Percentiles rank a stretch among this genome's conserved stretches.
These are phyloP conservation scores for Stachybotrys chlorohalonatus DNA, from an alignment of 2,329 filamentous ascomycete species.

Conservation along the genomic window DNA sequence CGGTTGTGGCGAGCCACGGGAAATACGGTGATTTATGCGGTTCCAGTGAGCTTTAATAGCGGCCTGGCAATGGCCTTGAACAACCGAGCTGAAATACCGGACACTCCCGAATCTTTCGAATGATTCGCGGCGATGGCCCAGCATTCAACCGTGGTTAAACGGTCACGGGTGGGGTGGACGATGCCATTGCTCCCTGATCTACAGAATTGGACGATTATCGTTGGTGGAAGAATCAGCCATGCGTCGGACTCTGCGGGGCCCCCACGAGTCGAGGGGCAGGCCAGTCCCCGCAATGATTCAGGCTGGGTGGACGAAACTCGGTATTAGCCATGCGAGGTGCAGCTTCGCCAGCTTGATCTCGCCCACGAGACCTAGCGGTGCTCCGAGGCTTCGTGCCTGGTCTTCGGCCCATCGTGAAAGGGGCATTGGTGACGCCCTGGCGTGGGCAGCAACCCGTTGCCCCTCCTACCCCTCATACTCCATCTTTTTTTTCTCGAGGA, in stretches of 20 bases:
- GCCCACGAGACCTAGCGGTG: background rate
- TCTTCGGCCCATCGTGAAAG: background rate
- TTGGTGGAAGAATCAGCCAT: slow-evolving; percentile 15
- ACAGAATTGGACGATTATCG: slow-evolving; percentile 3
- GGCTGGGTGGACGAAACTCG: background rate
- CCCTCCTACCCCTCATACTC: background rate
- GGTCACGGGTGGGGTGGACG: too few relatives aligned
- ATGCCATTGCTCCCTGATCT: background rate
- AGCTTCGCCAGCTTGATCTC: background rate
- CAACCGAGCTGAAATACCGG: background rate
- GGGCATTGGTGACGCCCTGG: background rate
- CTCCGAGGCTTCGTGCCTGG: background rate
- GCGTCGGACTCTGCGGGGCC: slow-evolving; percentile 6
- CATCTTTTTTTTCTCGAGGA: background rate
- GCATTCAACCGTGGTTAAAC: too few relatives aligned
- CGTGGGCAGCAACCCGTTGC: background rate
- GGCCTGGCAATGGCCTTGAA: background rate
- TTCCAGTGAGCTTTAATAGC: too few relatives aligned
- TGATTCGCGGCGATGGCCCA: background rate
- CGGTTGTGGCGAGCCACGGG: too few relatives aligned
- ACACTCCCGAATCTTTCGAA: background rate
- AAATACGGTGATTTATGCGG: too few relatives aligned
- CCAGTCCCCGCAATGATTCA: background rate
- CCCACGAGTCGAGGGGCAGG: background rate
- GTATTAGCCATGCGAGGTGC: background rate